phyloP scores from a whole-genome alignment of 1,284 basidiomycete genomes.

The Ceratobasidium theobromae region DNA sequence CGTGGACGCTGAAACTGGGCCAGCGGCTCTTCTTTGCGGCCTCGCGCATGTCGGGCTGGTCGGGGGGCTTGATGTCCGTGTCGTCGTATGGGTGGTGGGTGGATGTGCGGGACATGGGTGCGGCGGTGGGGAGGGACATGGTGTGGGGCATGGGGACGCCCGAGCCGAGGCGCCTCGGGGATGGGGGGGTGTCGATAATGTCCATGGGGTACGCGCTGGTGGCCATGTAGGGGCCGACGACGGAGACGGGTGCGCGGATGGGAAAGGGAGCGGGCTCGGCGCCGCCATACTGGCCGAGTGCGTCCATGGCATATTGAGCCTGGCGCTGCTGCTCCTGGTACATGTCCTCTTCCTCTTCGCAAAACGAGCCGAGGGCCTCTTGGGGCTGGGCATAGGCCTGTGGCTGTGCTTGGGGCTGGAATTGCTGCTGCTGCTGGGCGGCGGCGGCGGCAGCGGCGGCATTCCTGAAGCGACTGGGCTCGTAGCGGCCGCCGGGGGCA shows the following conservation, averaged over 20 bases:
- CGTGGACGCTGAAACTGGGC: conserved; percentile 29
- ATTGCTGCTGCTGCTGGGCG: background rate
- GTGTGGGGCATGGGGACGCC: conserved; percentile 18
- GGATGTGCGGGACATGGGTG: background rate
- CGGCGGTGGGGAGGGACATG: conserved; percentile 16
- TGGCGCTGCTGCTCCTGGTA: background rate
- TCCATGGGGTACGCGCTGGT: too few species aligned
- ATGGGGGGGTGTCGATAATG: too few species aligned
- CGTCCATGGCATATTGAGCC: background rate
- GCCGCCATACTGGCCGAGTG: background rate
- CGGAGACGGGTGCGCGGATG: background rate
- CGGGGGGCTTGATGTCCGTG: too few species aligned
- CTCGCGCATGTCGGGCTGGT: too few species aligned
- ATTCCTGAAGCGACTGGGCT: conserved; percentile 28
- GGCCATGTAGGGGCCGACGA: too few species aligned
- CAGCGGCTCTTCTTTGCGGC: conserved; percentile 11
- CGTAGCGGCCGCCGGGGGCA: conserved; percentile 19
- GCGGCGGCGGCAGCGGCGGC: background rate
- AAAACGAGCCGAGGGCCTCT: background rate
- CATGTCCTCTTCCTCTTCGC: background rate
- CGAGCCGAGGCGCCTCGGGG: conserved; percentile 11
- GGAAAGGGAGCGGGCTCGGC: background rate
- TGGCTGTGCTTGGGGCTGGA: background rate
- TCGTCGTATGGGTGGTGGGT: background rate
- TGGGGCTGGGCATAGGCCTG: too few species aligned